Evolutionary conservation across 768 basidiomycete genomes (phyloP).

Genomic region (Botryobasidium botryosum): DNA sequence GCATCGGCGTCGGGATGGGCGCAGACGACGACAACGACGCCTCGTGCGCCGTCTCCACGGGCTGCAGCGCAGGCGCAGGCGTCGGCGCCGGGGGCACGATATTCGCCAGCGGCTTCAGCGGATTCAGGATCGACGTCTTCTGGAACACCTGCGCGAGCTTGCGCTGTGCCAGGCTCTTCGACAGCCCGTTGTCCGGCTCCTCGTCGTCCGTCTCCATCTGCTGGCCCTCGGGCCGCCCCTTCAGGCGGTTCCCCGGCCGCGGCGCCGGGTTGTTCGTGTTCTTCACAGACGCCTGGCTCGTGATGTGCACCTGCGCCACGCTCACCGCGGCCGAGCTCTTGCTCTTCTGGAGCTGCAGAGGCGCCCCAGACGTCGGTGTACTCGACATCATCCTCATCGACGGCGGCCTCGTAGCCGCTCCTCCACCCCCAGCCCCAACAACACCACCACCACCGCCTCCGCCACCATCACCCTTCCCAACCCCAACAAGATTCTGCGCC

Average conservation of each 20-base stretch:
- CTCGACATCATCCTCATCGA: too few species aligned
- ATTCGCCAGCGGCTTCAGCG: not conserved
- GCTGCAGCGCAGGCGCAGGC: conserved; percentile 21
- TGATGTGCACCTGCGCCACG: conserved; percentile 17
- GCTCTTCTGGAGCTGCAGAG: conserved; percentile 31
- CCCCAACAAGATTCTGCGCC: conserved; percentile 10
- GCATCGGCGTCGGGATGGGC: too few species aligned
- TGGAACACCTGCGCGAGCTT: conserved; percentile 12
- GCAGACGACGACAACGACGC: not conserved
- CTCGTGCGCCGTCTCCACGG: not conserved
- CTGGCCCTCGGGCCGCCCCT: conserved; percentile 11
- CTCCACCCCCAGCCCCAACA: conserved; percentile 3
- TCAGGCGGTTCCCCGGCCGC: conserved; percentile 11
- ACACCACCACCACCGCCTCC: not conserved
- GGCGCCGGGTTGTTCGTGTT: conserved; percentile 1
- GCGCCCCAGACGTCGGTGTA: too few species aligned
- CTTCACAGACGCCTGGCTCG: not conserved
- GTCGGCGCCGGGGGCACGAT: conserved; percentile 20
- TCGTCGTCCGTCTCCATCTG: conserved; percentile 14
- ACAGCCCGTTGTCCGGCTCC: conserved; percentile 11
- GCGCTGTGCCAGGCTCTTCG: conserved; percentile 14
- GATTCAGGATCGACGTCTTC: not conserved
- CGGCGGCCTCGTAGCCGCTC: too few species aligned
- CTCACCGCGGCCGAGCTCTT: conserved; percentile 43
- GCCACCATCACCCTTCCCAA: conserved; percentile 2